Conservation (phyloP, 2,329 filamentous ascomycete genomes). For the Colletotrichum viniferum region DNA sequence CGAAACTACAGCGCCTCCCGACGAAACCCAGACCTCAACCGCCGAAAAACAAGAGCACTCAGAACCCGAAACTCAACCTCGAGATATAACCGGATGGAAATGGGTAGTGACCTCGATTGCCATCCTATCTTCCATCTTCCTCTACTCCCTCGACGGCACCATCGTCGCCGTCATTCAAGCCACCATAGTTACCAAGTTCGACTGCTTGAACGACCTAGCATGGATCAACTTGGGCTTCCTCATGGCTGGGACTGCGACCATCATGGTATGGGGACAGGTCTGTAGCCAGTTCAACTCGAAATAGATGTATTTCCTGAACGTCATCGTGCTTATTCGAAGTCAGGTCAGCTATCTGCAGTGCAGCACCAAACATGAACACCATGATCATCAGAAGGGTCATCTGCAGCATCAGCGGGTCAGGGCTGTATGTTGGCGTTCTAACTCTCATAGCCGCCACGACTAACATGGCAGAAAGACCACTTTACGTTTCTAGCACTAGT, state of each 20-base stretch:
- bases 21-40: neutral
- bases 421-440: constrained; percentile 2
- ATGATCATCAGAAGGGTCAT: constrained; percentile 50
- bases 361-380: constrained; percentile 41
- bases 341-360: constrained; percentile 41
- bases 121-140: too few relatives aligned
- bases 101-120: too few relatives aligned
- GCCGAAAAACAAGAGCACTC: neutral
- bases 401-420: constrained; percentile 39
- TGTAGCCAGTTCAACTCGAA: constrained; percentile 36
- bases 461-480: neutral
- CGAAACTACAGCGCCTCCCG: neutral
- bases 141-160: too few relatives aligned
- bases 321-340: constrained; percentile 36
- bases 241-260: neutral
- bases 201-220: constrained; percentile 27
- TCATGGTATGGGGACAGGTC: constrained; percentile 29
- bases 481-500: constrained; percentile 23
- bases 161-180: too few relatives aligned
- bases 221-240: constrained; percentile 39
- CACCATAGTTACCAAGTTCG: too few relatives aligned
- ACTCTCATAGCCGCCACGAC: neutral
- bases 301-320: constrained; percentile 30
- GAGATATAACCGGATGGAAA: too few relatives aligned
- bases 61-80: too few relatives aligned